A percentile compares a stretch with the other conserved stretches of the same genome.
Conservation (phyloP, 331 rosid genomes). For the Prunus yedoensis region DNA sequence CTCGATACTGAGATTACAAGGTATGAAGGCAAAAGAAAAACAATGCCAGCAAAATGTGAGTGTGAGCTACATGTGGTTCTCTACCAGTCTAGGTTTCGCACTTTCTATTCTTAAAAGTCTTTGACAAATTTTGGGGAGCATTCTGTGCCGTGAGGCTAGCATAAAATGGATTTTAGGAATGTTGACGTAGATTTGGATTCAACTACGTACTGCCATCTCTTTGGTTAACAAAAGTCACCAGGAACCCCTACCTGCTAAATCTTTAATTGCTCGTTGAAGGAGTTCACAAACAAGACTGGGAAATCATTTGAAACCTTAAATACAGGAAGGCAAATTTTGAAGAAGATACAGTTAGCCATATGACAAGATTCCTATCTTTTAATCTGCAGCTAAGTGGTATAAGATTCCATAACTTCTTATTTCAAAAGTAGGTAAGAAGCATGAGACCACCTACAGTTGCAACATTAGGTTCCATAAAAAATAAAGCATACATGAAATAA, state of each 20-base stretch:
- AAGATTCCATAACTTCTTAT: background rate
- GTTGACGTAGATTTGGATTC: background rate
- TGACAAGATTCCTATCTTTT: background rate
- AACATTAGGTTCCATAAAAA: background rate
- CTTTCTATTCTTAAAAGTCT: background rate
- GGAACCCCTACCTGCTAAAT: background rate
- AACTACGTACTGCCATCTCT: background rate
- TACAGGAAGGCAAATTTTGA: background rate
- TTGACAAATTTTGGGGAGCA: background rate
- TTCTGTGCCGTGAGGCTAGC: background rate
- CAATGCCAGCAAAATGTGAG: background rate
- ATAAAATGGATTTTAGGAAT: background rate
- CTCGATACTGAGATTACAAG: background rate
- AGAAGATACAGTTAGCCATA: background rate
- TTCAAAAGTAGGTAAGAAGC: background rate
- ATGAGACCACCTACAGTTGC: background rate
- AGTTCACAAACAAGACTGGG: background rate
- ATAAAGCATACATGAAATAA: too few relatives aligned
- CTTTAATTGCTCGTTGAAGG: background rate
- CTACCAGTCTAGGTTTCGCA: background rate
- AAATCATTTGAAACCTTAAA: background rate
- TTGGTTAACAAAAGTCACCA: background rate
- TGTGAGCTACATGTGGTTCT: background rate
- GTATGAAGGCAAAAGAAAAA: background rate
- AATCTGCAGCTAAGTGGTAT: background rate